Conservation (phyloP, 139 green algal genomes). For the Chlorella vulgaris region DNA sequence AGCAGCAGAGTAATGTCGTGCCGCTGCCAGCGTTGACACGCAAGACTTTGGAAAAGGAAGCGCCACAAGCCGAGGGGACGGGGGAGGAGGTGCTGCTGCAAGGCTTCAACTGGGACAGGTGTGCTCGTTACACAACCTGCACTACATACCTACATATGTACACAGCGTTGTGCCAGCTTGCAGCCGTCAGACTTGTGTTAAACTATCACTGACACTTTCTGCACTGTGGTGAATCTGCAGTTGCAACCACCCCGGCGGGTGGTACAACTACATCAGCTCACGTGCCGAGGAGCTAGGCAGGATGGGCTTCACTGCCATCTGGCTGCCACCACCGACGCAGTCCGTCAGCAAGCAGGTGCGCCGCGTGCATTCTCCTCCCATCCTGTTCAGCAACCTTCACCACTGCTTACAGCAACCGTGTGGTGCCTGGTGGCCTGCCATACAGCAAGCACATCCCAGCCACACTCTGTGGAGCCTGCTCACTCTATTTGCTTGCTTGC, state of each 20-base stretch:
- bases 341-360: slow-evolving; percentile 86
- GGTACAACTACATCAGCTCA: slow-evolving; percentile 52
- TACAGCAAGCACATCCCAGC: too few relatives aligned
- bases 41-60: not conserved
- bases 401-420: too few relatives aligned
- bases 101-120: slow-evolving; percentile 45
- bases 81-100: slow-evolving; percentile 91
- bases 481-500: not conserved
- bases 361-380: not conserved
- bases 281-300: slow-evolving; percentile 62
- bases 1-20: slow-evolving; percentile 29
- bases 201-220: too few relatives aligned
- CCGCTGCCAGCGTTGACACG: slow-evolving; percentile 1
- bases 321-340: slow-evolving; percentile 94
- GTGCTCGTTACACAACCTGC: too few relatives aligned
- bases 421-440: too few relatives aligned
- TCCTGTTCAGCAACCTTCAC: not conserved
- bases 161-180: not conserved
- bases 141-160: not conserved
- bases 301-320: slow-evolving; percentile 89
- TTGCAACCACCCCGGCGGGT: slow-evolving; percentile 66
- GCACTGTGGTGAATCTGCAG: too few relatives aligned
- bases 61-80: slow-evolving; percentile 60
- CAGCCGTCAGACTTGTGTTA: too few relatives aligned
- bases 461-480: too few relatives aligned